Conservation (phyloP, 106 monocot species). For the Phalaenopsis aphrodite region DNA sequence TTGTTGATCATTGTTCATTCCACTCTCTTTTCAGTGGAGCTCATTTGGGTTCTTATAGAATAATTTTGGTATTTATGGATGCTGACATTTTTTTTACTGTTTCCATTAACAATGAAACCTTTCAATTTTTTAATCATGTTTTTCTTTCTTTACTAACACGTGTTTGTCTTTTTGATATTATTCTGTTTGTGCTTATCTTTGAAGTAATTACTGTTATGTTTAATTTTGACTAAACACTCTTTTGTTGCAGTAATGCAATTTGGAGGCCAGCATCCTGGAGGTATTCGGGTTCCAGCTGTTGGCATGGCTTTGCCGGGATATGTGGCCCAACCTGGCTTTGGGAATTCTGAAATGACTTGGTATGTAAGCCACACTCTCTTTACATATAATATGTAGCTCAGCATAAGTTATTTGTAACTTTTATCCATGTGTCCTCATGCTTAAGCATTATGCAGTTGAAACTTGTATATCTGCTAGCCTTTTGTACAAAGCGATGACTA, state of each 20-base stretch:
- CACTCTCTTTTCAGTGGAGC: not conserved
- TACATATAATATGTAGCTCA: not conserved
- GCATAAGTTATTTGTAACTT: not conserved
- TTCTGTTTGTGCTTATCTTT: not conserved
- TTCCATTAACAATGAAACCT: not conserved
- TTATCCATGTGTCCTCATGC: not conserved
- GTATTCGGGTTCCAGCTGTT: constrained; percentile 70
- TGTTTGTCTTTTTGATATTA: not conserved
- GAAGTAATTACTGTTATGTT: not conserved
- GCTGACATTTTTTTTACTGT: not conserved
- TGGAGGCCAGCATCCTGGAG: constrained; percentile 70
- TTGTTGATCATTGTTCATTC: not conserved
- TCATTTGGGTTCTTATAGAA: not conserved
- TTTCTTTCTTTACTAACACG: not conserved
- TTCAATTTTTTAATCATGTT: not conserved
- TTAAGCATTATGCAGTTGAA: constrained; percentile 1
- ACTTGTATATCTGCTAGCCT: not conserved
- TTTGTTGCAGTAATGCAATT: constrained; percentile 78
- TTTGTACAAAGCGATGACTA: not conserved
- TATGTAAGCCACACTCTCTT: constrained; percentile 16
- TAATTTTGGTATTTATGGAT: not conserved
- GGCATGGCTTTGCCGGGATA: constrained; percentile 98
- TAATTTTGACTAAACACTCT: not conserved
- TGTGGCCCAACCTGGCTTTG: constrained; percentile 80
- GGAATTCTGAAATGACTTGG: constrained; percentile 96